A percentile compares a stretch with the other conserved stretches of the same genome.
These are phyloP conservation scores for Colletotrichum zoysiae DNA, from an alignment of 2,329 filamentous ascomycete genomes.

Conservation along the genomic window DNA sequence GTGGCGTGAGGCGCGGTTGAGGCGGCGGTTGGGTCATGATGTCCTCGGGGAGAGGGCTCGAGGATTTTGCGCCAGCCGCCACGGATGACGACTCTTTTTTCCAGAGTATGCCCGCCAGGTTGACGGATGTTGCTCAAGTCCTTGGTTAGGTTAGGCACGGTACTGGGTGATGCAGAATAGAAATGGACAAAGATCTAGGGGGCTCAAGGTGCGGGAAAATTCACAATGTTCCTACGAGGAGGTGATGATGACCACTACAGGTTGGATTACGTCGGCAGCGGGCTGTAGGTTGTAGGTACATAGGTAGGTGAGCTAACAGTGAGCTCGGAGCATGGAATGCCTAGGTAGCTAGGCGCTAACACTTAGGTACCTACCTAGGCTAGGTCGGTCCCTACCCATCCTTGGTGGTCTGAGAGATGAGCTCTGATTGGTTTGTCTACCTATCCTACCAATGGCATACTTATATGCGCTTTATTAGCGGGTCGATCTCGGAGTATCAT, in stretches of 20 bases:
- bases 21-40: conserved; percentile 62
- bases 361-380: too few relatives aligned
- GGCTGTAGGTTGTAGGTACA: neutral
- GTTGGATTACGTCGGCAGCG: conserved; percentile 15
- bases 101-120: conserved; percentile 65
- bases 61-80: conserved; percentile 52
- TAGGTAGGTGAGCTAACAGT: too few relatives aligned
- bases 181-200: too few relatives aligned
- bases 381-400: too few relatives aligned
- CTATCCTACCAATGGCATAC: conserved; percentile 3
- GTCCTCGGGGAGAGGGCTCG: conserved; percentile 48
- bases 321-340: conserved; percentile 1
- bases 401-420: conserved; percentile 8
- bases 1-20: conserved; percentile 72
- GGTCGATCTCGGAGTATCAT: conserved; percentile 16
- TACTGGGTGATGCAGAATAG: neutral
- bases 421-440: conserved; percentile 1
- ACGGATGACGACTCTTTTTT: conserved; percentile 55
- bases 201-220: neutral
- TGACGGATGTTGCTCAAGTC: conserved; percentile 45
- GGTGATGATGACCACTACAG: conserved; percentile 1
- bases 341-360: too few relatives aligned
- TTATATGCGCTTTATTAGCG: neutral
- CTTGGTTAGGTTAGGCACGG: neutral
- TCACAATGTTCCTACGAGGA: neutral